Conservation (phyloP, 148 eudicot genomes). For the Silene latifolia region DNA sequence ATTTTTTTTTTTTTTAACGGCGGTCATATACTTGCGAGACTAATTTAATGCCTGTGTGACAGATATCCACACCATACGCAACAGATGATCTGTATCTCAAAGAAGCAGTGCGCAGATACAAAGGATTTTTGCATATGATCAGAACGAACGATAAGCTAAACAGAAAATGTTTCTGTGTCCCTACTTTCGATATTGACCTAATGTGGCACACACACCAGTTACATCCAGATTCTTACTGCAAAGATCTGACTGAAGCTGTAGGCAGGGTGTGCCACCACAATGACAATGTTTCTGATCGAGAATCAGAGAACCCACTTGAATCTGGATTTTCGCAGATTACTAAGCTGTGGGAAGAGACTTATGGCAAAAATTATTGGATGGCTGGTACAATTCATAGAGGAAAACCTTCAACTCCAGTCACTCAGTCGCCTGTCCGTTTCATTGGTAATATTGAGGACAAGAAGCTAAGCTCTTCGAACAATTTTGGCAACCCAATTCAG, state of each 20-base stretch:
- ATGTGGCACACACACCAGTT: slow-evolving; percentile 98
- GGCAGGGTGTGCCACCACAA: slow-evolving; percentile 83
- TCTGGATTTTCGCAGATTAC: slow-evolving; percentile 75
- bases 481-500: slow-evolving; percentile 23
- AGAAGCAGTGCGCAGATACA: slow-evolving; percentile 85
- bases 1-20: no score
- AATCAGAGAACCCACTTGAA: slow-evolving; percentile 78
- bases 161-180: slow-evolving; percentile 60
- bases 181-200: slow-evolving; percentile 90
- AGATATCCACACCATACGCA: slow-evolving; percentile 80
- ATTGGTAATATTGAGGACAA: slow-evolving; percentile 20
- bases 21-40: not conserved
- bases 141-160: slow-evolving; percentile 62
- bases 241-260: slow-evolving; percentile 49
- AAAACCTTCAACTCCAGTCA: slow-evolving; percentile 53
- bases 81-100: slow-evolving; percentile 55
- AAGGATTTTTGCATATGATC: slow-evolving; percentile 82
- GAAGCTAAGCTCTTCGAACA: slow-evolving; percentile 25
- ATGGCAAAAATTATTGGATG: slow-evolving; percentile 78
- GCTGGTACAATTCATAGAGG: slow-evolving; percentile 95
- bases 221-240: slow-evolving; percentile 61
- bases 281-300: slow-evolving; percentile 85
- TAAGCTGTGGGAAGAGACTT: slow-evolving; percentile 66
- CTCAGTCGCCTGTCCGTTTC: slow-evolving; percentile 37
- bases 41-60: not conserved